Percentiles rank a stretch among this genome's conserved stretches.
These are phyloP conservation scores for Sclerotinia trifoliorum DNA, from an alignment of 2,329 filamentous ascomycete species.

Conservation along the genomic window DNA sequence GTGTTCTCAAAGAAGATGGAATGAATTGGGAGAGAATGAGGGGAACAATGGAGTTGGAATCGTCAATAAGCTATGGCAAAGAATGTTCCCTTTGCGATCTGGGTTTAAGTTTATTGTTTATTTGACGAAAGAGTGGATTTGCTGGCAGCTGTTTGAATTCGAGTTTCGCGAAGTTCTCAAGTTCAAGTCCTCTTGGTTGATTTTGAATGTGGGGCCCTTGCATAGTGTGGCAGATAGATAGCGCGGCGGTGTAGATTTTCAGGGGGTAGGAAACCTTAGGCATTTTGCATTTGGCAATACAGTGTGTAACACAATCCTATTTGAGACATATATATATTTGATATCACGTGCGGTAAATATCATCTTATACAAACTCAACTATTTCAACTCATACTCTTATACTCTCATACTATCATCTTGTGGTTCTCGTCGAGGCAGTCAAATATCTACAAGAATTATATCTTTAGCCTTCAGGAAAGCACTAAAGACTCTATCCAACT, in stretches of 20 bases:
- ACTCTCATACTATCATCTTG: no score
- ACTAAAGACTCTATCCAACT: not conserved
- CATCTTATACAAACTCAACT: no score
- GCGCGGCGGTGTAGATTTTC: slow-evolving; percentile 16
- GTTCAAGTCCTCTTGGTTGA: slow-evolving; percentile 12
- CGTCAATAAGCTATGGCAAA: slow-evolving; percentile 19
- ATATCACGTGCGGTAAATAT: slow-evolving; percentile 8
- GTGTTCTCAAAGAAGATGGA: slow-evolving; percentile 1
- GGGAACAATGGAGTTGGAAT: slow-evolving; percentile 1
- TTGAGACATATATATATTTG: not conserved
- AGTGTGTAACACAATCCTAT: no score
- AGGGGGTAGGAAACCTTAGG: slow-evolving; percentile 10
- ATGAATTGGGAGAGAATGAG: not conserved
- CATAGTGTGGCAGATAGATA: slow-evolving; percentile 14
- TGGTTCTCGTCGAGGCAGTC: not conserved
- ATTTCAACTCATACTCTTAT: no score
- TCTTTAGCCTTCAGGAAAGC: not conserved
- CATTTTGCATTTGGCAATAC: no score
- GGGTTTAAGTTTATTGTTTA: not conserved
- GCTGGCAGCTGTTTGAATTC: slow-evolving; percentile 6
- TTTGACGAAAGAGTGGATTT: slow-evolving; percentile 16
- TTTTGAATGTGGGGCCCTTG: slow-evolving; percentile 12
- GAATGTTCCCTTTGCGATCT: slow-evolving; percentile 14
- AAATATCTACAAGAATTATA: not conserved
- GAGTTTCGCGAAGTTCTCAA: slow-evolving; percentile 4